These are phyloP conservation scores for Collybia sp. DNA, from an alignment of 768 basidiomycete genomes.

Conservation along the genomic window DNA sequence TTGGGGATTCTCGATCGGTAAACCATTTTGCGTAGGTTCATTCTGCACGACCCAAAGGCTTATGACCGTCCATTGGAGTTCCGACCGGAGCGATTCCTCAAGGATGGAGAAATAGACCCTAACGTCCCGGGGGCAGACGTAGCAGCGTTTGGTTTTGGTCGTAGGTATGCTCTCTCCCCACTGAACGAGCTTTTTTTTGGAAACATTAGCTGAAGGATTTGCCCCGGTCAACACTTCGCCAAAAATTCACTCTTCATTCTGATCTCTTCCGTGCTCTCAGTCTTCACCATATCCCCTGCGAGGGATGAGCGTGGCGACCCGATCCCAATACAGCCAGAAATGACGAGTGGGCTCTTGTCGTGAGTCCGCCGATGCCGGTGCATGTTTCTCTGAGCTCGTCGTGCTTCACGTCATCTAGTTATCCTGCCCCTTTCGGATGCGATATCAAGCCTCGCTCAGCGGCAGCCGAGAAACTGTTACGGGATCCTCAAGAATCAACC, in stretches of 20 bases:
- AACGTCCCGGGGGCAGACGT: conserved; percentile 1
- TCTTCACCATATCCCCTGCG: conserved; percentile 15
- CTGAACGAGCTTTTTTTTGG: neutral
- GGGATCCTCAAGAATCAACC: neutral
- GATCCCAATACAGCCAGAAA: conserved; percentile 11
- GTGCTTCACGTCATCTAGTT: conserved; percentile 1
- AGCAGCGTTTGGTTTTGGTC: conserved; percentile 9
- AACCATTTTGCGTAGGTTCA: too few relatives aligned
- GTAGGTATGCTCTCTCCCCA: neutral
- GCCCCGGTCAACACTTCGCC: conserved; percentile 19
- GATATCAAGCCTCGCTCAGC: conserved; percentile 13
- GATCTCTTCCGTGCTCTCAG: conserved; percentile 16
- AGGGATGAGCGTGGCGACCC: conserved; percentile 12
- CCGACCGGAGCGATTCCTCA: conserved; percentile 7
- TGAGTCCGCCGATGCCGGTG: neutral
- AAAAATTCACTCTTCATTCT: conserved; percentile 16
- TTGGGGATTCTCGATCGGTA: too few relatives aligned
- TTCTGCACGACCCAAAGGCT: conserved; percentile 1
- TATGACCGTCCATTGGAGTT: conserved; percentile 8
- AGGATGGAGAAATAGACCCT: neutral
- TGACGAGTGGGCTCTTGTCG: conserved; percentile 8
- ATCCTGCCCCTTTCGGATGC: conserved; percentile 13
- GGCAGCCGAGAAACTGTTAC: conserved; percentile 4
- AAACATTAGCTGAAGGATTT: conserved; percentile 9
- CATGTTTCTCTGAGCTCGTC: neutral